These are phyloP conservation scores for Pestalotiopsis sp. DNA, from an alignment of 2,329 filamentous ascomycete species.

Conservation along the genomic window DNA sequence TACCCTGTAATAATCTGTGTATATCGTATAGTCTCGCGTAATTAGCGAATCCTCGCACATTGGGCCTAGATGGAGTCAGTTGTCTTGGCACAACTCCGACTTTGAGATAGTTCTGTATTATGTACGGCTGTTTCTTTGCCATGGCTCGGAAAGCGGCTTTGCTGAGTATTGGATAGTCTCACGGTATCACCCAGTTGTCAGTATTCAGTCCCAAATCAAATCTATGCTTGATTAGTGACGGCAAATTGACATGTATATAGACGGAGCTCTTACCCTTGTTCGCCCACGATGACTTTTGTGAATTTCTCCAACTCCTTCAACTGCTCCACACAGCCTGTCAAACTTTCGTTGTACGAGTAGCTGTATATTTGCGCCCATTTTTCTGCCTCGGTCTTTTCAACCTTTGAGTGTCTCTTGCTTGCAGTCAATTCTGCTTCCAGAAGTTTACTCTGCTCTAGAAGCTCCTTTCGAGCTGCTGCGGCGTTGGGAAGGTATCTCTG, in stretches of 20 bases:
- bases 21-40: background rate
- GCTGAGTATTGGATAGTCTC: background rate
- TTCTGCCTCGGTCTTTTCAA: constrained; percentile 36
- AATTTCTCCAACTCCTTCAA: constrained; percentile 56
- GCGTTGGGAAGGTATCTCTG: constrained; percentile 58
- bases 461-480: constrained; percentile 51
- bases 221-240: background rate
- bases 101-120: too few relatives aligned
- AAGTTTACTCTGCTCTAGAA: constrained; percentile 52
- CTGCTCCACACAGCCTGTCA: constrained; percentile 56
- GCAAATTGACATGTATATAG: too few relatives aligned
- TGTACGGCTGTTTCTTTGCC: background rate
- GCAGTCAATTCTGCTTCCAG: constrained; percentile 42
- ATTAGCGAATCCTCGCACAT: too few relatives aligned
- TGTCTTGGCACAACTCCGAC: too few relatives aligned
- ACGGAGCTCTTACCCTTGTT: constrained; percentile 41
- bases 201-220: background rate
- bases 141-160: background rate
- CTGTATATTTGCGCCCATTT: constrained; percentile 61
- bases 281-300: constrained; percentile 60
- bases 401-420: constrained; percentile 22
- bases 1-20: background rate
- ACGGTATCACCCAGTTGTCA: constrained; percentile 1
- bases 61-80: too few relatives aligned
- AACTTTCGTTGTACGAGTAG: constrained; percentile 54